Percentiles rank a stretch among this genome's conserved stretches.
Evolutionary conservation across 1,284 basidiomycete genomes (phyloP).

Genomic region (Microbotryomycetes sp.): DNA sequence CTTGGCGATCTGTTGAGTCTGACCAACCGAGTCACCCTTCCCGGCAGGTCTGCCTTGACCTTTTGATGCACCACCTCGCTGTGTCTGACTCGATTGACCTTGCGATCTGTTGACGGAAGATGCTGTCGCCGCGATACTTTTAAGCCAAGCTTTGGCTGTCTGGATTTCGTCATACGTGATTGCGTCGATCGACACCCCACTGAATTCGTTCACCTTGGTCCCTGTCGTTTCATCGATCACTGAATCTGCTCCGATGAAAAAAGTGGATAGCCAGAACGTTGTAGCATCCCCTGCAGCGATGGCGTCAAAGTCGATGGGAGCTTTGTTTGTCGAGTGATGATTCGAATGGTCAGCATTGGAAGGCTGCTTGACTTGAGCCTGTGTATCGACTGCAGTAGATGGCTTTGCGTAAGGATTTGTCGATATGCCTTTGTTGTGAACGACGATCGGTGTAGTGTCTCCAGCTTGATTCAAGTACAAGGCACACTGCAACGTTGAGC

Average conservation of each 20-base stretch:
- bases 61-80: not conserved
- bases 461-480: constrained; percentile 11
- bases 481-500: constrained; percentile 20
- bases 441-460: not conserved
- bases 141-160: not conserved
- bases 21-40: too few species aligned
- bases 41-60: not conserved
- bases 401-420: not conserved
- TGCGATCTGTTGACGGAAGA: not conserved
- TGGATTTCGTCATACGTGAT: not conserved
- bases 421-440: not conserved
- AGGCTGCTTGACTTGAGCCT: too few species aligned
- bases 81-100: not conserved
- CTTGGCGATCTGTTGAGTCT: too few species aligned
- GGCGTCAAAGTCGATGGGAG: constrained; percentile 18
- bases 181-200: not conserved
- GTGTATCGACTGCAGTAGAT: too few species aligned
- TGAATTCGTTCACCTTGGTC: not conserved
- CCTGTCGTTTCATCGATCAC: not conserved
- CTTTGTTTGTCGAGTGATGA: not conserved
- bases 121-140: not conserved
- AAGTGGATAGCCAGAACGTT: constrained; percentile 15
- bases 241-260: constrained; percentile 4
- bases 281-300: constrained; percentile 25
- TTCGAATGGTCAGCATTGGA: not conserved